phyloP scores from a whole-genome alignment of 176 grass and related monocot genomes.

The Phoenix roebelenii region DNA sequence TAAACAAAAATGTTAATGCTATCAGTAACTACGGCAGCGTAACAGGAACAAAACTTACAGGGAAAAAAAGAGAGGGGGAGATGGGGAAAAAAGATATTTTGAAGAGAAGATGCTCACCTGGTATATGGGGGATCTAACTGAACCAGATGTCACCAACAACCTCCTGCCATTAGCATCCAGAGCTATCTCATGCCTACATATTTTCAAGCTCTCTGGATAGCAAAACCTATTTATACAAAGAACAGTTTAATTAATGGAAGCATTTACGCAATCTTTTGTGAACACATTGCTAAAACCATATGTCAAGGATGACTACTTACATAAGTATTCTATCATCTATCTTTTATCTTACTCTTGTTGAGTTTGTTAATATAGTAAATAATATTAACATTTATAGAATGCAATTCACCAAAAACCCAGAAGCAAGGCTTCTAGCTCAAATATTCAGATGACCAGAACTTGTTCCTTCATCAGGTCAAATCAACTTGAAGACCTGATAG shows the following conservation, averaged over 20 bases:
- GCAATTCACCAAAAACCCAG: too few species aligned
- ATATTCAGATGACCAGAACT: too few species aligned
- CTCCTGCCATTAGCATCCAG: slow-evolving; percentile 81
- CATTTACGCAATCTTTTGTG: too few species aligned
- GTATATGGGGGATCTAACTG: slow-evolving; percentile 88
- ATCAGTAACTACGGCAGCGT: slow-evolving; percentile 9
- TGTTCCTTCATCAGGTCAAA: too few species aligned
- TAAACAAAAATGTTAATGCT: slow-evolving; percentile 18
- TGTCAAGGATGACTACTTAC: too few species aligned
- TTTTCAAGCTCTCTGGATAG: slow-evolving; percentile 62
- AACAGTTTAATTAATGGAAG: not conserved
- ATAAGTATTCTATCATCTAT: too few species aligned
- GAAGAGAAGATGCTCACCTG: slow-evolving; percentile 31
- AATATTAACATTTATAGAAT: too few species aligned
- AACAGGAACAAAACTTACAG: not conserved
- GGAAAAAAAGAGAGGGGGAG: not conserved
- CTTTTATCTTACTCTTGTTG: too few species aligned
- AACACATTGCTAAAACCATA: too few species aligned
- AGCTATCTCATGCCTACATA: slow-evolving; percentile 68
- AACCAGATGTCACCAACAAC: slow-evolving; percentile 70
- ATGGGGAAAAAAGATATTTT: not conserved
- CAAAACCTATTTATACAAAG: slow-evolving; percentile 58
- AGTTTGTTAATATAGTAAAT: too few species aligned
- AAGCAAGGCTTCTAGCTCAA: too few species aligned
- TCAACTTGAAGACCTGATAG: too few species aligned